These are phyloP conservation scores for Xylaria polymorpha DNA, from an alignment of 2,329 filamentous ascomycete genomes.

Conservation along the genomic window DNA sequence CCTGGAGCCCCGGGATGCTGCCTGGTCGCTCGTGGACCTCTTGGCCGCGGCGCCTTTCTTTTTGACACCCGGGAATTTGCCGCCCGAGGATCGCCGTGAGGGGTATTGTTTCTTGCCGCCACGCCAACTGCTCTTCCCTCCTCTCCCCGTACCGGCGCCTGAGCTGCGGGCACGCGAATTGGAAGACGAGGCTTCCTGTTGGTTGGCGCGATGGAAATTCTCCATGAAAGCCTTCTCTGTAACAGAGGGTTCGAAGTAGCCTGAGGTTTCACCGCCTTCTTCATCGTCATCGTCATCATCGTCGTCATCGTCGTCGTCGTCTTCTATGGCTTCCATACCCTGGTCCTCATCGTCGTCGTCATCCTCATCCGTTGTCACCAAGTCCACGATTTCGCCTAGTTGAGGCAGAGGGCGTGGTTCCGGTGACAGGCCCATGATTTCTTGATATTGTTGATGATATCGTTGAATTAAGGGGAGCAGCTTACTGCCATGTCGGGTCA, in stretches of 20 bases:
- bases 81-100: constrained; percentile 35
- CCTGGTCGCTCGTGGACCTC: constrained; percentile 29
- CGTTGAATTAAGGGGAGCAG: constrained; percentile 70
- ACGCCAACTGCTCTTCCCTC: constrained; percentile 39
- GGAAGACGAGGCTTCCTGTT: constrained; percentile 35
- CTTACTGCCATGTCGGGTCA: constrained; percentile 68
- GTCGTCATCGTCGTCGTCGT: constrained; percentile 18
- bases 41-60: constrained; percentile 39
- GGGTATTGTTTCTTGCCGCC: constrained; percentile 42
- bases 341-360: constrained; percentile 35
- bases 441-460: constrained; percentile 59
- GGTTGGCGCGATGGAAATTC: constrained; percentile 39
- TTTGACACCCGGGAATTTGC: constrained; percentile 37
- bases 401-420: constrained; percentile 29
- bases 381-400: constrained; percentile 57
- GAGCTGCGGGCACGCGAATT: constrained; percentile 37
- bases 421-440: constrained; percentile 58
- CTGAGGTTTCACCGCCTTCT: constrained; percentile 56
- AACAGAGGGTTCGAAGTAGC: constrained; percentile 57
- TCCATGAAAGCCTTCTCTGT: constrained; percentile 50
- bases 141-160: constrained; percentile 38
- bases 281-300: constrained; percentile 42
- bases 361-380: constrained; percentile 58
- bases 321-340: constrained; percentile 40
- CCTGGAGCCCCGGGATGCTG: constrained; percentile 30